These are phyloP conservation scores for Penicillium verhagenii DNA, from an alignment of 495 filamentous ascomycete genomes.

Conservation along the genomic window DNA sequence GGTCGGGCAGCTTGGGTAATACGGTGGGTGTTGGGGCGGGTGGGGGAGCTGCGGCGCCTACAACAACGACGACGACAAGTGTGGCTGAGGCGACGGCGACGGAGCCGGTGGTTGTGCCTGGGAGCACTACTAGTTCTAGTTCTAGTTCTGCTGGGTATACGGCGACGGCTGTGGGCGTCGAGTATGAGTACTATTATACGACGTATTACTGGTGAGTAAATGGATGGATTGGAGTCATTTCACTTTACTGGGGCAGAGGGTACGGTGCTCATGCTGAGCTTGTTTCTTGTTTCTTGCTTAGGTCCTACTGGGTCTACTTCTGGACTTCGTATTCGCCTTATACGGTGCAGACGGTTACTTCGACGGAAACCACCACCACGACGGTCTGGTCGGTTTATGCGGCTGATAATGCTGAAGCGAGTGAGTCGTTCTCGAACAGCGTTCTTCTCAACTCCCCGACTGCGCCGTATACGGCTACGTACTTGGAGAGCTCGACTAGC, in stretches of 20 bases:
- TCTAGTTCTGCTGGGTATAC: background rate
- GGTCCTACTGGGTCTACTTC: conserved; percentile 25
- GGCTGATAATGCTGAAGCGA: conserved; percentile 12
- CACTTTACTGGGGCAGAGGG: background rate
- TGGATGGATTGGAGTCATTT: too few relatives aligned
- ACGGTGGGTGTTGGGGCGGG: background rate
- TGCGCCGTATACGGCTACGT: conserved; percentile 19
- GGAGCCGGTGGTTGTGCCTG: background rate
- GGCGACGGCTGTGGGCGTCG: background rate
- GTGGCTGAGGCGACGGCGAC: background rate
- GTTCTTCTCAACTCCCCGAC: conserved; percentile 1
- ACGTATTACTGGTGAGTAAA: conserved; percentile 22
- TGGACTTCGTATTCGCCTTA: conserved; percentile 25
- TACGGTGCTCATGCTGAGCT: background rate
- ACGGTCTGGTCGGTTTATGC: conserved; percentile 20
- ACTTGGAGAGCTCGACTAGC: conserved; percentile 11
- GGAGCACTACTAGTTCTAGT: background rate
- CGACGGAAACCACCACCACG: conserved; percentile 15
- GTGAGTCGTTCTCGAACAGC: conserved; percentile 1
- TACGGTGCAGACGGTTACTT: conserved; percentile 19
- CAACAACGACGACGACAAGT: conserved; percentile 3
- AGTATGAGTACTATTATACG: conserved; percentile 23
- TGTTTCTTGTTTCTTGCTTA: too few relatives aligned
- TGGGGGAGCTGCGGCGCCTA: background rate
- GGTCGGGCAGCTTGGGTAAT: conserved; percentile 1